phyloP scores from a whole-genome alignment of 768 basidiomycete genomes.

The Lentinula aciculospora region DNA sequence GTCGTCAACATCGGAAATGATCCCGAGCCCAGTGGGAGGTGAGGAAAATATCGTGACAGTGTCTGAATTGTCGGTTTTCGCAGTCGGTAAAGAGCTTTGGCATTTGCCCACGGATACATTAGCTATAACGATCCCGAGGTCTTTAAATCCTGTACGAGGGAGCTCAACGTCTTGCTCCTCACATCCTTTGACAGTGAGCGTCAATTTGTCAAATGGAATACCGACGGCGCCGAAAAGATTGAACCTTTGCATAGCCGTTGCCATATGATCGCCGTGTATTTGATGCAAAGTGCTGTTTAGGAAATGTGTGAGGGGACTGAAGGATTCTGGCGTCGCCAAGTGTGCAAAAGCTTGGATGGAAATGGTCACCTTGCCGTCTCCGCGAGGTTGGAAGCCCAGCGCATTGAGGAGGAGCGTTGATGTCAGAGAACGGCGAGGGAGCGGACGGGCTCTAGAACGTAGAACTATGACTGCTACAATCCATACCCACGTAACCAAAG shows the following conservation, averaged over 20 bases:
- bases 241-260: conserved; percentile 22
- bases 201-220: conserved; percentile 24
- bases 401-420: neutral
- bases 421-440: neutral
- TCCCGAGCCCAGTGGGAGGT: conserved; percentile 31
- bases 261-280: conserved; percentile 15
- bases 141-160: conserved; percentile 20
- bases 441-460: neutral
- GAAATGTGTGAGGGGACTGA: neutral
- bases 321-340: neutral
- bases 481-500: neutral
- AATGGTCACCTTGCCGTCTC: neutral
- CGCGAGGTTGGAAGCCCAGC: neutral
- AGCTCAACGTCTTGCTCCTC: conserved; percentile 12
- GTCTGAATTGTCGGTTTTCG: conserved; percentile 9
- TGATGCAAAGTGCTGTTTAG: neutral
- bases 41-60: conserved; percentile 27
- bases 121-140: conserved; percentile 28
- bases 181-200: conserved; percentile 27
- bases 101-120: conserved; percentile 28
- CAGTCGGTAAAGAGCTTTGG: conserved; percentile 10
- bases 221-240: conserved; percentile 29
- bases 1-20: conserved; percentile 42
- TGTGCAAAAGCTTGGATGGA: neutral
- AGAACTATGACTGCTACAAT: neutral